Conservation (phyloP, 2,329 filamentous ascomycete species). For the Colletotrichum ledebouriae region DNA sequence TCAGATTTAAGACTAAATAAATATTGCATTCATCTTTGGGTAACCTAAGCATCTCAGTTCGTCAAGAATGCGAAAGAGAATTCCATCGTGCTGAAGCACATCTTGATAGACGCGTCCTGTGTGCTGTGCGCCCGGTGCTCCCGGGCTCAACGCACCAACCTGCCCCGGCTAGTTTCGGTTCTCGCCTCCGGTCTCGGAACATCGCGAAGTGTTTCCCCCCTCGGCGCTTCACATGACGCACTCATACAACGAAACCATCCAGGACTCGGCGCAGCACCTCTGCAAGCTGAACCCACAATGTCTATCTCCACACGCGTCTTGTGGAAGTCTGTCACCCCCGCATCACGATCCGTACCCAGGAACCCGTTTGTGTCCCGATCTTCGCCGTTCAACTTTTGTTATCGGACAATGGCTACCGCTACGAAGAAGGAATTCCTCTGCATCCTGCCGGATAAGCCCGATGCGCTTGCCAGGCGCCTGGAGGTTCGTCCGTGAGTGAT, state of each 20-base stretch:
- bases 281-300: constrained; percentile 22
- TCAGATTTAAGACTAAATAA: no score
- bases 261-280: not conserved
- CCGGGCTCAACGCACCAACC: constrained; percentile 5
- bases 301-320: constrained; percentile 26
- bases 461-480: constrained; percentile 33
- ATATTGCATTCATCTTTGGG: no score
- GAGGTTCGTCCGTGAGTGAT: constrained; percentile 32
- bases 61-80: no score
- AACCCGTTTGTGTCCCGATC: not conserved
- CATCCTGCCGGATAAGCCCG: constrained; percentile 41
- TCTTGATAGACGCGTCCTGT: no score
- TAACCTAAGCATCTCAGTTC: no score
- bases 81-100: no score
- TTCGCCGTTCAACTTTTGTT: constrained; percentile 10
- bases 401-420: constrained; percentile 36
- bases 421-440: constrained; percentile 38
- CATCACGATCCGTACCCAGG: constrained; percentile 6
- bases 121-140: not conserved
- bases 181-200: constrained; percentile 16
- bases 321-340: constrained; percentile 26
- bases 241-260: not conserved
- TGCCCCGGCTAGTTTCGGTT: constrained; percentile 20
- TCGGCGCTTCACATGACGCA: constrained; percentile 15
- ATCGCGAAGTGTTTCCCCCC: not conserved